Conservation (phyloP, 176 grass and related monocot genomes). For the Otatea glauca region DNA sequence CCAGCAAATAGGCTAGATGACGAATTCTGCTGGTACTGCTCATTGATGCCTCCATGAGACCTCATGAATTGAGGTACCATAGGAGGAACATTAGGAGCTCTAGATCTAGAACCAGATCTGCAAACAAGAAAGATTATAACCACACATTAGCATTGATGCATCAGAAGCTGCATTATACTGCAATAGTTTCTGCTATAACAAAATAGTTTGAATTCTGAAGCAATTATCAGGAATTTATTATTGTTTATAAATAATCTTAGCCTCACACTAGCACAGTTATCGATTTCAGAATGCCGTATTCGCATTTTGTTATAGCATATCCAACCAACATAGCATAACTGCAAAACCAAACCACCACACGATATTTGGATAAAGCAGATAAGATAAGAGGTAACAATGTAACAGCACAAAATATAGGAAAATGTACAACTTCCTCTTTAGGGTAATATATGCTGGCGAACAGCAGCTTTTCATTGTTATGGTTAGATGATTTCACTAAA, state of each 20-base stretch:
- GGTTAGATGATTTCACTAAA: slow-evolving; percentile 32
- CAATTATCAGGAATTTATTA: not conserved
- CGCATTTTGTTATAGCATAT: not conserved
- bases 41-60: slow-evolving; percentile 59
- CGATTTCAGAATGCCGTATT: not conserved
- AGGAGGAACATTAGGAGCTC: slow-evolving; percentile 68
- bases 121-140: slow-evolving; percentile 32
- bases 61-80: slow-evolving; percentile 70
- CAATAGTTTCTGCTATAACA: not conserved
- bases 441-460: slow-evolving; percentile 2
- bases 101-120: slow-evolving; percentile 76
- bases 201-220: slow-evolving; percentile 2
- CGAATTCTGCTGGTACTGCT: slow-evolving; percentile 65
- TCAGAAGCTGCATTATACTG: not conserved
- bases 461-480: slow-evolving; percentile 3
- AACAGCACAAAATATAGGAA: slow-evolving; percentile 13
- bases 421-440: not conserved
- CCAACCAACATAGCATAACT: slow-evolving; percentile 7
- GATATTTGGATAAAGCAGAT: not conserved
- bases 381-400: slow-evolving; percentile 1
- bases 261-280: not conserved
- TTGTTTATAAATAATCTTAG: not conserved
- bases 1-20: slow-evolving; percentile 57
- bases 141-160: not conserved
- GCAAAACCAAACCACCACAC: not conserved